Evolutionary conservation across 805 yeast genomes (phyloP).

Genomic region (Candida sakaeoensis): DNA sequence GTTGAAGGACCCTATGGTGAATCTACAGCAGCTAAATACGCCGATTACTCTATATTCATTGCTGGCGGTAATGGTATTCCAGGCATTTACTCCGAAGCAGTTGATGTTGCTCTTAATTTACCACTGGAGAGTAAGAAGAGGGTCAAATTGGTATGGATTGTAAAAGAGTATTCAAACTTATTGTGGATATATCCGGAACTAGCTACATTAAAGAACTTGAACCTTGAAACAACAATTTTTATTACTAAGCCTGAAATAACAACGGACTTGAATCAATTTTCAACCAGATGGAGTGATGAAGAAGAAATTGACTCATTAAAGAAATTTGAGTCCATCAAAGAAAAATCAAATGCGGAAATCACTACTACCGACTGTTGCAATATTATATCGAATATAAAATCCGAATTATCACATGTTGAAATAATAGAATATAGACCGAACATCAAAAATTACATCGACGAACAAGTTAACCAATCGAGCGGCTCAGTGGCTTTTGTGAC

Average conservation of each 20-base stretch:
- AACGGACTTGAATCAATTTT: not conserved
- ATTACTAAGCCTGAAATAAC: constrained; percentile 25
- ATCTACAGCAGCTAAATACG: constrained; percentile 45
- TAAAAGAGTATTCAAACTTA: constrained; percentile 49
- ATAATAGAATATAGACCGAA: constrained; percentile 49
- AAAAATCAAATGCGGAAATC: not conserved
- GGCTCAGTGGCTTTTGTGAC: constrained; percentile 51
- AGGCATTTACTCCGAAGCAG: constrained; percentile 43
- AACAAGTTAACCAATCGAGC: constrained; percentile 23
- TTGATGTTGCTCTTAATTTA: constrained; percentile 22
- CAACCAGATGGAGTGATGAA: constrained; percentile 1
- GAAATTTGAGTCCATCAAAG: not conserved
- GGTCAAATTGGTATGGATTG: constrained; percentile 58
- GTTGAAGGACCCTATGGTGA: constrained; percentile 74
- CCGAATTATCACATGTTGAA: constrained; percentile 27
- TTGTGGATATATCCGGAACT: constrained; percentile 46
- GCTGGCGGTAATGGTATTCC: constrained; percentile 81
- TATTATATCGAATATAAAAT: constrained; percentile 7
- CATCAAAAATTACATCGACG: constrained; percentile 5
- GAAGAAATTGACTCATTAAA: not conserved
- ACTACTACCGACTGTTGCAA: not conserved
- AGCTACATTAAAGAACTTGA: constrained; percentile 16
- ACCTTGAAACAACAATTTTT: constrained; percentile 25
- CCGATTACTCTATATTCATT: constrained; percentile 52
- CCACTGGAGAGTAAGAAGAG: constrained; percentile 7